Conservation (phyloP, 257 asterid species). For the Solanum corneliomulleri region DNA sequence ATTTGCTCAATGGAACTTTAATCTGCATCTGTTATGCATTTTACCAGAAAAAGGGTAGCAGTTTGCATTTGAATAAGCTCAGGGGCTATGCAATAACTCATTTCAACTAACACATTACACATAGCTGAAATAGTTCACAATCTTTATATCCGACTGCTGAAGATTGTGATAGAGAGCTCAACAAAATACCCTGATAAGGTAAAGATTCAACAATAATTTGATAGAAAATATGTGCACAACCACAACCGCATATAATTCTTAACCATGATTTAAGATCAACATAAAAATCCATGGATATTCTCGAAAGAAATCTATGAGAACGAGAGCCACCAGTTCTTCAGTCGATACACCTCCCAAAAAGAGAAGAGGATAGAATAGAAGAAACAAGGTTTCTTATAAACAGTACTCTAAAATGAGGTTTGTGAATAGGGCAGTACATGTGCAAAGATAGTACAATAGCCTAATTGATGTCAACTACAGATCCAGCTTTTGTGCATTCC, state of each 20-base stretch:
- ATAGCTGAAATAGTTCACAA: not conserved
- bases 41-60: too few relatives aligned
- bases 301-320: not conserved
- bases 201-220: not conserved
- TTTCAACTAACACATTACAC: not conserved
- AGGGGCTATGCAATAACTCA: not conserved
- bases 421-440: not conserved
- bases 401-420: not conserved
- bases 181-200: not conserved
- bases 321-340: not conserved
- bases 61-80: not conserved
- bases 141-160: not conserved
- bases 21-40: not conserved
- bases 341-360: not conserved
- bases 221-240: not conserved
- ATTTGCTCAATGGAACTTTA: not conserved
- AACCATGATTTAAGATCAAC: not conserved
- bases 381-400: not conserved
- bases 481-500: slow-evolving; percentile 8
- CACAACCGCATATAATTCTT: not conserved
- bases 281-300: not conserved
- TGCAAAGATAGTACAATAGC: not conserved
- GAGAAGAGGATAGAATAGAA: not conserved
- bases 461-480: slow-evolving; percentile 4
- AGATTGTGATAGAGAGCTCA: not conserved